These are phyloP conservation scores for Didymosphaeria variabile DNA, from an alignment of 2,329 filamentous ascomycete species.

Conservation along the genomic window DNA sequence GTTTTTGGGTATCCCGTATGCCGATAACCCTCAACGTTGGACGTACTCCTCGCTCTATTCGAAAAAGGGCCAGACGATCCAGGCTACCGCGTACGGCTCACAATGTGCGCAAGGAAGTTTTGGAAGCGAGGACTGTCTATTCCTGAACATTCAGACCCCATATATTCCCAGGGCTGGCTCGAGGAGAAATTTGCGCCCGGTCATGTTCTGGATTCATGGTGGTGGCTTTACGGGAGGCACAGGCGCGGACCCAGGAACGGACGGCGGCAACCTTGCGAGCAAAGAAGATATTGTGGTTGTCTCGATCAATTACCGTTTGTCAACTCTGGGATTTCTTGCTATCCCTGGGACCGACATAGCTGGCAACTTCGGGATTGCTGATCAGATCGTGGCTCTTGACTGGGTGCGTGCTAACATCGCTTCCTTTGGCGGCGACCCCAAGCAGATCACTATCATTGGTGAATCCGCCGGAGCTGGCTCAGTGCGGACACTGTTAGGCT, in stretches of 20 bases:
- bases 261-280: conserved; percentile 66
- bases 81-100: conserved; percentile 57
- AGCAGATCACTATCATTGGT: conserved; percentile 57
- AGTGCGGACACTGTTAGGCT: conserved; percentile 63
- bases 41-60: conserved; percentile 59
- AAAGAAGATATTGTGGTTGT: conserved; percentile 68
- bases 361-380: conserved; percentile 63
- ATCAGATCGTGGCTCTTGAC: conserved; percentile 60
- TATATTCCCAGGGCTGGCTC: conserved; percentile 49
- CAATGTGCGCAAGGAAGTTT: conserved; percentile 54
- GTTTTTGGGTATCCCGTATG: conserved; percentile 59
- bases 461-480: conserved; percentile 65
- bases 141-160: conserved; percentile 59
- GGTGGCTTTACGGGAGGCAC: conserved; percentile 65
- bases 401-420: conserved; percentile 59
- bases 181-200: conserved; percentile 54
- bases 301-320: conserved; percentile 67
- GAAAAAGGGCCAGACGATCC: conserved; percentile 55
- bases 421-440: conserved; percentile 58
- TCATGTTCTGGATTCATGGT: conserved; percentile 64
- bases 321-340: conserved; percentile 67
- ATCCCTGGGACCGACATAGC: conserved; percentile 64
- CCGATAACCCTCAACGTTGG: conserved; percentile 54
- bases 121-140: conserved; percentile 59
- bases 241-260: conserved; percentile 47